phyloP scores from a whole-genome alignment of 1,139 yeast genomes.

The Torulaspora pretoriensis region DNA sequence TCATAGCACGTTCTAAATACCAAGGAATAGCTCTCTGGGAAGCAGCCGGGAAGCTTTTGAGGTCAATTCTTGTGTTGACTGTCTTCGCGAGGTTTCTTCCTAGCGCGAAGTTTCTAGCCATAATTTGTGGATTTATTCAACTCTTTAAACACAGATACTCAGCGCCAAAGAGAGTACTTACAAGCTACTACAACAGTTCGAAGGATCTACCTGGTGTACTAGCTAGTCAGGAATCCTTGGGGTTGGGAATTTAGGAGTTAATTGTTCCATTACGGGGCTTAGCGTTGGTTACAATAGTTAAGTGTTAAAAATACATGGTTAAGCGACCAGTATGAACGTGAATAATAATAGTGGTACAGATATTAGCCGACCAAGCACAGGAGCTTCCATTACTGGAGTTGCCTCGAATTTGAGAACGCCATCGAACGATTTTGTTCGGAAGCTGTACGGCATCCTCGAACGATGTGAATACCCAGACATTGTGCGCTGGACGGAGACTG shows the following conservation, averaged over 20 bases:
- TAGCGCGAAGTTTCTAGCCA: slow-evolving; percentile 3
- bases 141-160: not conserved
- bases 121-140: slow-evolving; percentile 2
- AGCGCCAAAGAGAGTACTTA: not conserved
- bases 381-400: slow-evolving; percentile 7
- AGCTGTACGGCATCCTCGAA: slow-evolving; percentile 77
- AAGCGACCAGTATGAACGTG: slow-evolving; percentile 6
- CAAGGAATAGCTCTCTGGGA: too few species aligned
- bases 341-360: slow-evolving; percentile 12
- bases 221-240: not conserved
- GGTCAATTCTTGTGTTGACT: not conserved
- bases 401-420: slow-evolving; percentile 21
- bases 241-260: not conserved
- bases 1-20: too few species aligned
- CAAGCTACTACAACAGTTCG: not conserved
- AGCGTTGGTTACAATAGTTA: not conserved
- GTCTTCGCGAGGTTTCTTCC: not conserved
- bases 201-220: not conserved
- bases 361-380: slow-evolving; percentile 14
- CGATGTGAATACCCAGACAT: slow-evolving; percentile 67
- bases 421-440: slow-evolving; percentile 72
- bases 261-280: not conserved
- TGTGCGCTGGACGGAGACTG: slow-evolving; percentile 78
- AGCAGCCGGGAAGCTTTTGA: not conserved
- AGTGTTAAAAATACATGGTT: slow-evolving; percentile 1